Conservation (phyloP, 2,329 filamentous ascomycete species). For the Fonsecaea multimorphosa region DNA sequence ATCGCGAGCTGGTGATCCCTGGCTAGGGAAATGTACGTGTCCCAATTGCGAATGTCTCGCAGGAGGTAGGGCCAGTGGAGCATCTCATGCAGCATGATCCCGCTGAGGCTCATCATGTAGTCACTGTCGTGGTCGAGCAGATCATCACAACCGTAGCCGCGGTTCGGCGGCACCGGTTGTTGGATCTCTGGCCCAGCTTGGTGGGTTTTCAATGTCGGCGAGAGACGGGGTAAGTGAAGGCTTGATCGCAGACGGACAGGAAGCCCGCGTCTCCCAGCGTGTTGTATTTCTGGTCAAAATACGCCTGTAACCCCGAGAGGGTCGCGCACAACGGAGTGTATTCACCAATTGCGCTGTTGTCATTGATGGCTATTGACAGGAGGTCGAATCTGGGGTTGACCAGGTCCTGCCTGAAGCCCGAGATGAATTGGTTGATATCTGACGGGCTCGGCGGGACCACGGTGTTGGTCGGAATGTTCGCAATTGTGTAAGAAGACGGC, state of each 20-base stretch:
- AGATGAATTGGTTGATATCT: slow-evolving; percentile 4
- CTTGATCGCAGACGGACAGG: not conserved
- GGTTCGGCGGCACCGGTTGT: not conserved
- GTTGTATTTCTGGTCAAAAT: not conserved
- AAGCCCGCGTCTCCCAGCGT: not conserved
- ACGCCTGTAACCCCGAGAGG: not conserved
- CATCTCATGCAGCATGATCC: slow-evolving; percentile 17
- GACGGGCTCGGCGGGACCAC: too few relatives aligned
- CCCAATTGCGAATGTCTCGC: not conserved
- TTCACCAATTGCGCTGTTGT: not conserved
- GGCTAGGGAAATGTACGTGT: not conserved
- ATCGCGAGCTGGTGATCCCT: not conserved
- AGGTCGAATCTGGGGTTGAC: slow-evolving; percentile 1
- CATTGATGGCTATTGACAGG: not conserved
- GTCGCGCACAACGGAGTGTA: not conserved
- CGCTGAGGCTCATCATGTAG: slow-evolving; percentile 9
- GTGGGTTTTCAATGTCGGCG: not conserved
- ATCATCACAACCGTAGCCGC: slow-evolving; percentile 13
- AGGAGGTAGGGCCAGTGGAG: slow-evolving; percentile 13
- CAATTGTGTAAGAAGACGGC: not conserved
- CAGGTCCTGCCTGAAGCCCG: not conserved
- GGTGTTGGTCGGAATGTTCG: not conserved
- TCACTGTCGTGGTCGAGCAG: slow-evolving; percentile 12
- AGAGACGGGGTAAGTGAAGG: not conserved
- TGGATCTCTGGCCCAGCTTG: slow-evolving; percentile 1